phyloP scores from a whole-genome alignment of 2,329 filamentous ascomycete species.

The Colletotrichum kahawae region DNA sequence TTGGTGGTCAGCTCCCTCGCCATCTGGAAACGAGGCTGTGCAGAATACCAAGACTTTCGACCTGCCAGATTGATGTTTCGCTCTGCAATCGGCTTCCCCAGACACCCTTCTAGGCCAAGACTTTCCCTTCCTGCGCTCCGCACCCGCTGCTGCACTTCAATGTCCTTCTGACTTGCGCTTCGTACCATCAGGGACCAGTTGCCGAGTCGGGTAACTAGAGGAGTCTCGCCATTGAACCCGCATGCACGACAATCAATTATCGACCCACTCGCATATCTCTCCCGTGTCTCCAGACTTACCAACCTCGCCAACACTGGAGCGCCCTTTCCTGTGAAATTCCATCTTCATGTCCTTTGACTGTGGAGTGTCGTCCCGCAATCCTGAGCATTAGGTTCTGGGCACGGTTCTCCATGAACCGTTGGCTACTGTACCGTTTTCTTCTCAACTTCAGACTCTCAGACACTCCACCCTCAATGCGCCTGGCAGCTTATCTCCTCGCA shows the following conservation, averaged over 20 bases:
- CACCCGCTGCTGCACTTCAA: not conserved
- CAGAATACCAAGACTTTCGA: slow-evolving; percentile 19
- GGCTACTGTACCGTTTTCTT: not conserved
- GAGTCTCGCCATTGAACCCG: not conserved
- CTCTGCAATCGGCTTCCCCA: slow-evolving; percentile 19
- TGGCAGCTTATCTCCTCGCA: not conserved
- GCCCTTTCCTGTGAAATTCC: not conserved
- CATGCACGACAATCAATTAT: not conserved
- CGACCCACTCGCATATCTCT: not conserved
- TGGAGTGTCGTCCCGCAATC: not conserved
- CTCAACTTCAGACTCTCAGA: not conserved
- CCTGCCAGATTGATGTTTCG: slow-evolving; percentile 22
- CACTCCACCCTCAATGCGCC: not conserved
- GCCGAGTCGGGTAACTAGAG: not conserved
- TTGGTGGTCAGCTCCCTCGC: slow-evolving; percentile 8
- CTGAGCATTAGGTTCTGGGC: not conserved
- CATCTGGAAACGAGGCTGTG: slow-evolving; percentile 19
- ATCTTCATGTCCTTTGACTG: not conserved
- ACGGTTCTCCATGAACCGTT: not conserved
- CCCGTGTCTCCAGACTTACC: not conserved
- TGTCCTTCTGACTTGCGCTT: slow-evolving; percentile 1
- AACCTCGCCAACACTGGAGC: not conserved
- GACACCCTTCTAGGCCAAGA: slow-evolving; percentile 17
- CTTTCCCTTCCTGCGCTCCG: slow-evolving; percentile 11
- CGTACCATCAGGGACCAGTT: not conserved